Evolutionary conservation across 176 grass and related monocot genomes (phyloP), one percentile per base, ranked within the genome.

Genomic region (Themeda triandra): DNA sequence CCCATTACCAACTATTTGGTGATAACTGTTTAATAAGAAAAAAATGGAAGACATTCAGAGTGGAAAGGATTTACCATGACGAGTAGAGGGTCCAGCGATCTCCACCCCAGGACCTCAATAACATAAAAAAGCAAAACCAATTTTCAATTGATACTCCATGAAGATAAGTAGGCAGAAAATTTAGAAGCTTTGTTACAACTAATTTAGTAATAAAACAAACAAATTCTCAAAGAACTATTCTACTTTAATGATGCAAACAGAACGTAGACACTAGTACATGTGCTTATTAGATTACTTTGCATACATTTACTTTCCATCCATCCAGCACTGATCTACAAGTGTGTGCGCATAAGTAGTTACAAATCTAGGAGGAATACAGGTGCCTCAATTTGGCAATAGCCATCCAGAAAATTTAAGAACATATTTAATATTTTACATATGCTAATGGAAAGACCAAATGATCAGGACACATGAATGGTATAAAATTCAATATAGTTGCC

Each of bases 41-140:
- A 19, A 48, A 48, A 46, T 58, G 33, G 46, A 79, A 78, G 10
- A 32, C 63, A 71, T 66, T 42, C 41, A 85, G 27, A 58, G 64
- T 83, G n/a, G n/a, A 56, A 58, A 76, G 44, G 77, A 36, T 62
- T 92, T 96, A 99, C 96, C 90, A 78, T 84, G 71, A 46, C 39
- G 54, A 80, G 82, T 28, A 70, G 86, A 27, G 51, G 83, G 89
- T 88, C 78, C 84, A 89, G 86, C 86, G 46, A 78, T 83, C 86
- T 93, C 84, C 93, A 89, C 75, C 84, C 90, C 68, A 85, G 71
- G 76, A 77, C 89, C 80, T 93, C 92, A 53, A 86, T 76, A 89
- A 94, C 79, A 89, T 44, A 95, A 96, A n/a, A n/a, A 95, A 92
- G 73, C 30, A 85, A 92, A 93, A 87, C 74, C 67, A 84, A 88